phyloP scores from a whole-genome alignment of 495 filamentous ascomycete species.

The Platismatia glauca region DNA sequence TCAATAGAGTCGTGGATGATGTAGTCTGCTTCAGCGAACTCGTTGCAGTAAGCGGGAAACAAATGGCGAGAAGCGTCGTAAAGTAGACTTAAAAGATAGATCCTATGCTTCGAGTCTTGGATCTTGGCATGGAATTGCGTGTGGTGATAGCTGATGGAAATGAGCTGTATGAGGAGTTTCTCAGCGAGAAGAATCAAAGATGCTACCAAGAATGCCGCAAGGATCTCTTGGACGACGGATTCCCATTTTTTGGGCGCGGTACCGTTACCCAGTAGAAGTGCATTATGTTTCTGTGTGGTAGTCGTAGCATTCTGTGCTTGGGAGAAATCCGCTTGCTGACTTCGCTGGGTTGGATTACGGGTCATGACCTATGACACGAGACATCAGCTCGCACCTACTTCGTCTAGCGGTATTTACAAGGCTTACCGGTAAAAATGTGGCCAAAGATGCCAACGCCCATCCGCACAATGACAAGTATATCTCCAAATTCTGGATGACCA shows the following conservation, averaged over 20 bases:
- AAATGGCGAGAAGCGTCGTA: conserved; percentile 81
- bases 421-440: conserved; percentile 63
- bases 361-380: conserved; percentile 43
- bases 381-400: not conserved
- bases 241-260: conserved; percentile 43
- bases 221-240: conserved; percentile 56
- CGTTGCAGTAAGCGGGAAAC: conserved; percentile 84
- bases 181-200: conserved; percentile 69
- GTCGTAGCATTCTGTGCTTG: conserved; percentile 26
- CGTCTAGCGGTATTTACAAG: not conserved
- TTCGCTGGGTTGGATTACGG: conserved; percentile 33
- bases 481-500: conserved; percentile 69
- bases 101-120: conserved; percentile 76
- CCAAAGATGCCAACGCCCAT: conserved; percentile 71
- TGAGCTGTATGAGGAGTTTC: conserved; percentile 79
- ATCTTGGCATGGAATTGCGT: conserved; percentile 85
- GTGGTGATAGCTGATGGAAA: conserved; percentile 90
- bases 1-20: conserved; percentile 74
- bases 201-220: conserved; percentile 69
- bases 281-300: conserved; percentile 32
- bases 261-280: conserved; percentile 23
- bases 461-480: conserved; percentile 80
- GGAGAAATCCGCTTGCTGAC: conserved; percentile 12
- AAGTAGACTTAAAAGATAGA: conserved; percentile 68
- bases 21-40: conserved; percentile 86